These are phyloP conservation scores for Anacardium occidentale DNA, from an alignment of 345 rosid genomes.

Conservation along the genomic window DNA sequence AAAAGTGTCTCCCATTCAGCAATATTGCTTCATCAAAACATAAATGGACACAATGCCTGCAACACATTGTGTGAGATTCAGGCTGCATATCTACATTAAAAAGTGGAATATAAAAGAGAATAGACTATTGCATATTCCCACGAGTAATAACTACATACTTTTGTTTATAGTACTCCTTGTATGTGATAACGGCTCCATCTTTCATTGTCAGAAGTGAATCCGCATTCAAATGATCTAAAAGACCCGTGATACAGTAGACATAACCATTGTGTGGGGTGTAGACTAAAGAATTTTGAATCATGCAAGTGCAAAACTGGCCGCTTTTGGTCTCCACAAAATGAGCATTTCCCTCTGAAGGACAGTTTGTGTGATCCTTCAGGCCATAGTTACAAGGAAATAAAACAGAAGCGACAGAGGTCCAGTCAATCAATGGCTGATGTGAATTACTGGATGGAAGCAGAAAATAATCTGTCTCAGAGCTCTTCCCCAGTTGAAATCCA, in stretches of 20 bases:
- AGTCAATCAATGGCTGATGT: constrained; percentile 37
- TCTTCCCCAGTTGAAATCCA: constrained; percentile 27
- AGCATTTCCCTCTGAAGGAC: constrained; percentile 31
- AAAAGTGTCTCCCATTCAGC: constrained; percentile 57
- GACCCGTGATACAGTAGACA: constrained; percentile 52
- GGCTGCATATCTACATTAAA: constrained; percentile 12
- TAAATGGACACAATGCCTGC: constrained; percentile 59
- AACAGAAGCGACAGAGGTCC: constrained; percentile 53
- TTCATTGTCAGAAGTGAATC: constrained; percentile 47
- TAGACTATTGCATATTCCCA: not conserved
- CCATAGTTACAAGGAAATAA: constrained; percentile 25
- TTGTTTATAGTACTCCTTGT: constrained; percentile 51
- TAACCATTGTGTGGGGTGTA: constrained; percentile 71
- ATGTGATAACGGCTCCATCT: constrained; percentile 41
- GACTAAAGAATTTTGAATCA: constrained; percentile 56
- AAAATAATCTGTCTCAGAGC: constrained; percentile 54
- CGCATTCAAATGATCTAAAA: constrained; percentile 44
- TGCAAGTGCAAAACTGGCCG: constrained; percentile 52
- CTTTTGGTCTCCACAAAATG: constrained; percentile 42
- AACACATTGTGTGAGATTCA: constrained; percentile 9
- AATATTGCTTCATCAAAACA: constrained; percentile 35
- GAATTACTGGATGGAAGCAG: constrained; percentile 49
- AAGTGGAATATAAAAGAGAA: not conserved
- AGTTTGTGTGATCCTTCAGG: constrained; percentile 26
- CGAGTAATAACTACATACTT: constrained; percentile 33